These are phyloP conservation scores for Penicillium sp. DNA, from an alignment of 2,329 filamentous ascomycete species.

Conservation along the genomic window DNA sequence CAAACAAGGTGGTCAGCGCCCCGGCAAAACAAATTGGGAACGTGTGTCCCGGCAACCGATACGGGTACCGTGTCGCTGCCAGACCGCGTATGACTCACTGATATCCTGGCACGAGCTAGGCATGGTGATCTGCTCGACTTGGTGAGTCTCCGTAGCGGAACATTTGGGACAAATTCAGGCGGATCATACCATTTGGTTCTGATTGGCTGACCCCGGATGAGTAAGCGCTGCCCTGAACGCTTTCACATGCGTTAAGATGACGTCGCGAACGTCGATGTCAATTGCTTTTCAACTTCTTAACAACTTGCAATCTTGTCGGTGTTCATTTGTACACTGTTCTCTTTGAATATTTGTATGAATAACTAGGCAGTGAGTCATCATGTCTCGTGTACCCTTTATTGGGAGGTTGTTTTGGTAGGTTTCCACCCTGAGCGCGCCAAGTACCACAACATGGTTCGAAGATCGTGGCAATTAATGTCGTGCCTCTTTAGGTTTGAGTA, in stretches of 20 bases:
- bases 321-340: not conserved
- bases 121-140: conserved; percentile 57
- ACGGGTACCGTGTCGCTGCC: not conserved
- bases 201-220: conserved; percentile 33
- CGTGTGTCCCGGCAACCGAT: not conserved
- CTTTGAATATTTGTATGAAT: conserved; percentile 8
- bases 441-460: not conserved
- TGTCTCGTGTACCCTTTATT: conserved; percentile 63
- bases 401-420: conserved; percentile 58
- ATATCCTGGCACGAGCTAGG: conserved; percentile 97
- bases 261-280: conserved; percentile 14
- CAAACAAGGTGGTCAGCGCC: conserved; percentile 19
- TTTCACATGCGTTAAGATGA: conserved; percentile 30
- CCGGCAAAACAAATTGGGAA: not conserved
- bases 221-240: conserved; percentile 23
- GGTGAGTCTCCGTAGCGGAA: not conserved
- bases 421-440: not conserved
- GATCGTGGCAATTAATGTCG: conserved; percentile 4
- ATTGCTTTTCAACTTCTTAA: not conserved
- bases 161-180: conserved; percentile 18
- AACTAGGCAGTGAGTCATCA: conserved; percentile 27
- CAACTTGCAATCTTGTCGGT: conserved; percentile 1
- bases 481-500: conserved; percentile 69
- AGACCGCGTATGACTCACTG: conserved; percentile 58
- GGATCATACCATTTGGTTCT: conserved; percentile 12